phyloP scores from a whole-genome alignment of 2,329 filamentous ascomycete genomes.

The Xylariales sp. region DNA sequence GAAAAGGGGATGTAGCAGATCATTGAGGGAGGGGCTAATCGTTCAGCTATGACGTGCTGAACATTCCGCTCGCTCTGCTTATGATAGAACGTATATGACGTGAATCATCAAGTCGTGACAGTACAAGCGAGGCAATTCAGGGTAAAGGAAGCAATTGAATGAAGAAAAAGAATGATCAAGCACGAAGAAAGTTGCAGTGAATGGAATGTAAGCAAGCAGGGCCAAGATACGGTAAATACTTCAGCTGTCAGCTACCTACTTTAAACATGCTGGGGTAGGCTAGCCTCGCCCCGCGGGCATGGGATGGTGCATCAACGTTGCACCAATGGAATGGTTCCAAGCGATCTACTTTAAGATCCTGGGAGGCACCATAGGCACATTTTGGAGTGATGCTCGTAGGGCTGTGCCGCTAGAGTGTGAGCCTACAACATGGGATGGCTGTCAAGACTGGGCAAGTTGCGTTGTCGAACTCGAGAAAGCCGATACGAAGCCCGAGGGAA shows the following conservation, averaged over 20 bases:
- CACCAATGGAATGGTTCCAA: slow-evolving; percentile 6
- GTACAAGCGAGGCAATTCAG: too few relatives aligned
- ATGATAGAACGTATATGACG: too few relatives aligned
- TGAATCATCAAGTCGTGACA: too few relatives aligned
- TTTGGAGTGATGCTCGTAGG: not conserved
- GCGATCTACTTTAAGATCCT: not conserved
- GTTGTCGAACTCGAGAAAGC: too few relatives aligned
- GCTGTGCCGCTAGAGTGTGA: not conserved
- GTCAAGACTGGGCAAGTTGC: too few relatives aligned
- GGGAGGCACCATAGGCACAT: not conserved
- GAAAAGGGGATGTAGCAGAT: not conserved
- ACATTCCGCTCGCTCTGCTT: not conserved
- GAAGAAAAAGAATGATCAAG: too few relatives aligned
- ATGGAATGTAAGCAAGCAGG: too few relatives aligned
- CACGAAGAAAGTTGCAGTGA: too few relatives aligned
- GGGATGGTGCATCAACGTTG: not conserved
- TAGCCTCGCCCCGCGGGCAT: not conserved
- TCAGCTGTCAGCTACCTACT: not conserved
- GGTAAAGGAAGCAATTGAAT: too few relatives aligned
- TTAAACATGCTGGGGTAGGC: not conserved
- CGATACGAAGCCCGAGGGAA: too few relatives aligned
- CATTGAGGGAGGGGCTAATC: not conserved
- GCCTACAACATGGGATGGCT: too few relatives aligned
- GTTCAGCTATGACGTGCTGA: slow-evolving; percentile 3
- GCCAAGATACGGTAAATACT: not conserved